These are phyloP conservation scores for Caloboletus firmus DNA, from an alignment of 1,284 basidiomycete genomes.

Conservation along the genomic window DNA sequence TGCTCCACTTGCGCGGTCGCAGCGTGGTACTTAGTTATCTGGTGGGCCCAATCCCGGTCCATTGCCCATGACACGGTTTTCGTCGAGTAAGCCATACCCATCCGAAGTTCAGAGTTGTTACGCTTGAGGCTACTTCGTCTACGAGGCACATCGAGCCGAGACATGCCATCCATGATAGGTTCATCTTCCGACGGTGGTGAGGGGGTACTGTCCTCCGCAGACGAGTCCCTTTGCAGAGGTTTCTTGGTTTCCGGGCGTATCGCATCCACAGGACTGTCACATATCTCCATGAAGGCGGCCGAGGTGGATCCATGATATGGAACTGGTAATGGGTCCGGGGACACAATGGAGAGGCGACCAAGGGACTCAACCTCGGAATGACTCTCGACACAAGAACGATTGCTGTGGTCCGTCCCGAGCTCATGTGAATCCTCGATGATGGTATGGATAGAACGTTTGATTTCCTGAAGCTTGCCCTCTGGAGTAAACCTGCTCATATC, in stretches of 20 bases:
- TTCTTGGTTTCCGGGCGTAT: slow-evolving; percentile 11
- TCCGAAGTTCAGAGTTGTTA: slow-evolving; percentile 41
- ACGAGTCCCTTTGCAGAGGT: slow-evolving; percentile 9
- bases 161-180: slow-evolving; percentile 19
- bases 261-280: slow-evolving; percentile 33
- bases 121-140: slow-evolving; percentile 65
- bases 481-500: slow-evolving; percentile 15
- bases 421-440: slow-evolving; percentile 32
- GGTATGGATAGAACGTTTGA: slow-evolving; percentile 30
- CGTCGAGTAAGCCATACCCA: slow-evolving; percentile 54
- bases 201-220: slow-evolving; percentile 24
- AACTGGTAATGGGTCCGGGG: slow-evolving; percentile 35
- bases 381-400: slow-evolving; percentile 17
- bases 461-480: slow-evolving; percentile 22
- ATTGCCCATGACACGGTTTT: slow-evolving; percentile 77
- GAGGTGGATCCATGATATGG: slow-evolving; percentile 38
- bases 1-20: slow-evolving; percentile 54
- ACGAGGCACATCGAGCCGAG: slow-evolving; percentile 35
- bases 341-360: slow-evolving; percentile 27
- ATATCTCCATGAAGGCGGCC: slow-evolving; percentile 33
- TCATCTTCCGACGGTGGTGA: slow-evolving; percentile 37
- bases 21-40: slow-evolving; percentile 54
- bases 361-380: slow-evolving; percentile 29
- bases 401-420: slow-evolving; percentile 9
- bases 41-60: slow-evolving; percentile 55